Conservation (phyloP, 129 eudicot species). For the Flaveria trinervia region DNA sequence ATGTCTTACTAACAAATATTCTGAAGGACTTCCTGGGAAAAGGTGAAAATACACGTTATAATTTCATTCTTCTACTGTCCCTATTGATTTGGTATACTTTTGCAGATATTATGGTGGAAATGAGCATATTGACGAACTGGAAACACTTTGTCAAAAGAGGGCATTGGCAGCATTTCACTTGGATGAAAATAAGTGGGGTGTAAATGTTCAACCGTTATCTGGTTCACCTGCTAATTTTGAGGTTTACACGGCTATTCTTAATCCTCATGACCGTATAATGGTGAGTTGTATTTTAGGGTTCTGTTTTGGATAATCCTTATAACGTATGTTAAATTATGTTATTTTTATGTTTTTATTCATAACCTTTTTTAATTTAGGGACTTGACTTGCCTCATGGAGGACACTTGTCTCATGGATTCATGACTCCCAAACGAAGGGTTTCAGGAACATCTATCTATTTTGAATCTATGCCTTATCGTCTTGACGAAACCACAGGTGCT, state of each 20-base stretch:
- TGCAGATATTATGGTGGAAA: slow-evolving; percentile 97
- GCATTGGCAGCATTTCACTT: slow-evolving; percentile 86
- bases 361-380: slow-evolving; percentile 48
- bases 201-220: slow-evolving; percentile 92
- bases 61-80: background rate
- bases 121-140: slow-evolving; percentile 92
- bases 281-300: slow-evolving; percentile 40
- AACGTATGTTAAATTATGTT: background rate
- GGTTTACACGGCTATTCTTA: slow-evolving; percentile 87
- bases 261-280: slow-evolving; percentile 95
- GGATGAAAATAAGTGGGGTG: slow-evolving; percentile 89
- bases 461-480: slow-evolving; percentile 93
- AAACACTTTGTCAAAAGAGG: slow-evolving; percentile 81
- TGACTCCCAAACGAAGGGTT: slow-evolving; percentile 90
- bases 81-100: slow-evolving; percentile 17
- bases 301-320: background rate
- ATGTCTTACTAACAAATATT: slow-evolving; percentile 91
- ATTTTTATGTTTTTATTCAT: background rate
- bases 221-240: slow-evolving; percentile 99
- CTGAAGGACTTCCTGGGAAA: slow-evolving; percentile 98
- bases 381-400: slow-evolving; percentile 97
- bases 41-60: slow-evolving; percentile 42
- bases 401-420: slow-evolving; percentile 90
- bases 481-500: slow-evolving; percentile 85
- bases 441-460: slow-evolving; percentile 92